Base-by-base conservation (phyloP, 2,329 filamentous ascomycete species). In the Fusarium caatingaense region DNA sequence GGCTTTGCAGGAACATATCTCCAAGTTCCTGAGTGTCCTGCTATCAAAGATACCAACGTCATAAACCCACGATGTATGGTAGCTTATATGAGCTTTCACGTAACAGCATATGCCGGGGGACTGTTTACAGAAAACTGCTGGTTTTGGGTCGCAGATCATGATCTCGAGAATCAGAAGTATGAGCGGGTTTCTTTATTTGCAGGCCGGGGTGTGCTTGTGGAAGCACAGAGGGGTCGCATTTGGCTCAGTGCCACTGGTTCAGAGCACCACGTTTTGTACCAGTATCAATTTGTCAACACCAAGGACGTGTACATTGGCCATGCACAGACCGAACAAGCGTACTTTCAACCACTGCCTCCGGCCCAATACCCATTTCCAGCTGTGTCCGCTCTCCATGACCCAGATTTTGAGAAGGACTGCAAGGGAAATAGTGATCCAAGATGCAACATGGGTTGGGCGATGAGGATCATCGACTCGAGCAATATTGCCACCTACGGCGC, bases 1-100 rank as follows among this genome's bases (percentile, higher is more conserved):
- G 92, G 92, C 5, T 89, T 88, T 54, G 87, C 89, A 3, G 92
- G 92, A 37, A 92, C 91, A 18, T 82, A 89, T 42, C 85, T 93
- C 10, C 89, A 92, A 76, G 86, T 88, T 15, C 84, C 88, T 62
- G 87, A 88, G 57, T 96, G 92, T 78, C 80, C 85, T 63, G 93
- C 91, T 78, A 54, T 68, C 15, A 77, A 82, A 48, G 76, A 83
- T 8, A 57, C 66, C 9, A 66, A 73, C 11, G 40, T 57, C 4
- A 55, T 75, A 74, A 76, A 70, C 56, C 45, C 73, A 20, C 75
- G 78, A 56, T 84, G 83, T 61, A 77, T 83, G 44, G 82, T 78
- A 8, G 81, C 81, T 2, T 83, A 80, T 73, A 82, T 81, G 71
- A 81, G 81, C 49, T 76, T 84, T 66, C 82, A 84, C 66, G 72